Evolutionary conservation across 495 filamentous ascomycete genomes (phyloP), one percentile per base, ranked within the genome.

Genomic region (Hamigera avellanea): DNA sequence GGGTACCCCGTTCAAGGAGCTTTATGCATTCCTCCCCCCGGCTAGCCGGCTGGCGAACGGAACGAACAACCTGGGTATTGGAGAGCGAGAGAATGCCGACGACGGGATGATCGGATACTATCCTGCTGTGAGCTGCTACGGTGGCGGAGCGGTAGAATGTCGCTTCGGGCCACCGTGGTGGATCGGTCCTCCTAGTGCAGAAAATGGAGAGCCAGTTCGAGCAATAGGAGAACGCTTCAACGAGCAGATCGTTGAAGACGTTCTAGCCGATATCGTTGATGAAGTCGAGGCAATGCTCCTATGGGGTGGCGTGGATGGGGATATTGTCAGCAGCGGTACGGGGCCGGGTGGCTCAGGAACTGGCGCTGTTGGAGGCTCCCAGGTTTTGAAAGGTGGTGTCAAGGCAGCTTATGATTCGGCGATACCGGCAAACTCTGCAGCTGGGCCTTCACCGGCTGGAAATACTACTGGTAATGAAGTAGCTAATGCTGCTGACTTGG

Each of bases 31-130:
- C 56, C 66, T 99, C 0, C 91, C 93, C 0, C 89, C 89, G 0
- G 88, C 89, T 1, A 89, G 81, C 19, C 81, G 80, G 30, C 61
- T 71, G 6, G 59, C 58, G 21, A 67, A 64, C 33, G 62, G 61
- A 13, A 67, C 63, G 15, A 67, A 66, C 39, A 83, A 86, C 12
- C 65, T 78, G n/a, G 80, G 85, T 32, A 62, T 78, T 2, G 84
- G 83, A 8, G 83, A 83, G 9, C 70, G 93, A 14, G 82, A 87
- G 34, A 69, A 67, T 31, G 75, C 91, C 21, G 93, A 99, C 49
- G 93, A 99, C 48, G 89, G 88, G 16, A 81, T 84, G 66, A 67
- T 95, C 2, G 93, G 93, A 0, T 99, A 99, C 52, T 95, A 88
- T 53, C 93, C 93, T 0, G 86, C 89, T 14, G 76, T 96, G 13